Evolutionary conservation across 164 flowering plant genomes (phyloP).

Genomic region (Stephania yunnanensis): DNA sequence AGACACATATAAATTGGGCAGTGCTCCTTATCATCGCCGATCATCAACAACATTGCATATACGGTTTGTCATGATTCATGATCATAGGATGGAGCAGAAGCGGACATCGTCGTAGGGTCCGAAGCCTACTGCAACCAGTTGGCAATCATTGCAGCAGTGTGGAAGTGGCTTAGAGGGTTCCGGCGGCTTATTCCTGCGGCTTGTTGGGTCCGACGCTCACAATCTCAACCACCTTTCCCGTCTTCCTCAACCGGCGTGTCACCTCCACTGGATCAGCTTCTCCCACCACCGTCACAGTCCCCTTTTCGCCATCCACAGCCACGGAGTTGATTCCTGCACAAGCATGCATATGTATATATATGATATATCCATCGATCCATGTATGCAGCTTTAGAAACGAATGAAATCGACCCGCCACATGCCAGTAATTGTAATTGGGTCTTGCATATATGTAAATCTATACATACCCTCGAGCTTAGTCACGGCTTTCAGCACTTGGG

Average conservation of each 20-base stretch:
- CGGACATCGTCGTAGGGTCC: constrained; percentile 2
- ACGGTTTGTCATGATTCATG: not conserved
- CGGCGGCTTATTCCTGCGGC: not conserved
- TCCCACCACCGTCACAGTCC: constrained; percentile 29
- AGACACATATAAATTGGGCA: too few relatives aligned
- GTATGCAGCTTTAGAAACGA: not conserved
- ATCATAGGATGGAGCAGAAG: constrained; percentile 16
- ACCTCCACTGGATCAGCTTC: constrained; percentile 32
- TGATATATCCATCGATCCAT: too few relatives aligned
- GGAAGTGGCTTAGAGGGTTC: not conserved
- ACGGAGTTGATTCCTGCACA: constrained; percentile 29
- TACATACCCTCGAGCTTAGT: constrained; percentile 30
- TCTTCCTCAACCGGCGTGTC: constrained; percentile 18
- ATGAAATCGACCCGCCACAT: not conserved
- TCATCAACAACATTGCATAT: too few relatives aligned
- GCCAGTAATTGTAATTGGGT: too few relatives aligned
- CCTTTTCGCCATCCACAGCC: constrained; percentile 25
- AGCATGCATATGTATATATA: not conserved
- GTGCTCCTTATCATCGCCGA: too few relatives aligned
- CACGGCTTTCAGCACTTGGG: constrained; percentile 26
- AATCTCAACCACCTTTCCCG: constrained; percentile 22
- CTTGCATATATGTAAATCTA: not conserved
- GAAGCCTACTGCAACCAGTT: constrained; percentile 11
- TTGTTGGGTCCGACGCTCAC: constrained; percentile 34
- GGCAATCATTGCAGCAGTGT: constrained; percentile 15